Percentiles rank a stretch among this genome's conserved stretches.
Evolutionary conservation across 306 rosid genomes (phyloP).

Genomic region (Phaseolus lunatus): DNA sequence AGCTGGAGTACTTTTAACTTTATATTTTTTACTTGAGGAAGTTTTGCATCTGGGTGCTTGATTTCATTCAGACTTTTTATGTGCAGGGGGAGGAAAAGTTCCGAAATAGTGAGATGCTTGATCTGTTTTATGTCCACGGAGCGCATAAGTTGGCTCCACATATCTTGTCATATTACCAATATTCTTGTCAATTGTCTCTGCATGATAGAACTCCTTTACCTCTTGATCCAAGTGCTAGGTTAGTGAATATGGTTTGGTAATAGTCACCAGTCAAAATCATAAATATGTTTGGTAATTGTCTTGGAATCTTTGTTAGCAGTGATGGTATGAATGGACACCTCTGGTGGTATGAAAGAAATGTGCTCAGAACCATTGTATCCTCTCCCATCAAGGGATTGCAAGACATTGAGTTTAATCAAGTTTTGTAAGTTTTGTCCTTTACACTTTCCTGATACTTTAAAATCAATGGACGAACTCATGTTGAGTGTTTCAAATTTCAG

Average conservation of each 20-base stretch:
- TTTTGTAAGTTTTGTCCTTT: slow-evolving; percentile 68
- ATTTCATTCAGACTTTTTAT: slow-evolving; percentile 44
- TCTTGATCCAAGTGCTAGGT: slow-evolving; percentile 76
- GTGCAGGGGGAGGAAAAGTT: slow-evolving; percentile 81
- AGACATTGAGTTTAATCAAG: slow-evolving; percentile 71
- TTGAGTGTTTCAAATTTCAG: slow-evolving; percentile 61
- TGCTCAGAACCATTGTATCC: slow-evolving; percentile 50
- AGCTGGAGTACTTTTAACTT: slow-evolving; percentile 13
- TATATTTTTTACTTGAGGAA: background rate
- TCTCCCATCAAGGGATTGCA: slow-evolving; percentile 81
- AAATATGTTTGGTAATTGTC: slow-evolving; percentile 18
- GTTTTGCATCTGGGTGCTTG: slow-evolving; percentile 39
- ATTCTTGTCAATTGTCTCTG: slow-evolving; percentile 51
- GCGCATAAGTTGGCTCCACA: slow-evolving; percentile 72
- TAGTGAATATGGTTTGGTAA: slow-evolving; percentile 48
- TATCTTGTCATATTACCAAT: slow-evolving; percentile 56
- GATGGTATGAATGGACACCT: slow-evolving; percentile 93
- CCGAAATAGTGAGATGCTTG: slow-evolving; percentile 80
- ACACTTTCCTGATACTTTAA: slow-evolving; percentile 40
- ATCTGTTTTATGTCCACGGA: slow-evolving; percentile 76
- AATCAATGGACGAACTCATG: slow-evolving; percentile 41
- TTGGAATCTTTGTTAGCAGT: slow-evolving; percentile 53
- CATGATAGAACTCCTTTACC: slow-evolving; percentile 44
- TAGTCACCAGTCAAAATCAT: slow-evolving; percentile 37
- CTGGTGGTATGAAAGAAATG: slow-evolving; percentile 80